phyloP scores from a whole-genome alignment of 768 basidiomycete genomes.

The Lactarius sanguifluus region DNA sequence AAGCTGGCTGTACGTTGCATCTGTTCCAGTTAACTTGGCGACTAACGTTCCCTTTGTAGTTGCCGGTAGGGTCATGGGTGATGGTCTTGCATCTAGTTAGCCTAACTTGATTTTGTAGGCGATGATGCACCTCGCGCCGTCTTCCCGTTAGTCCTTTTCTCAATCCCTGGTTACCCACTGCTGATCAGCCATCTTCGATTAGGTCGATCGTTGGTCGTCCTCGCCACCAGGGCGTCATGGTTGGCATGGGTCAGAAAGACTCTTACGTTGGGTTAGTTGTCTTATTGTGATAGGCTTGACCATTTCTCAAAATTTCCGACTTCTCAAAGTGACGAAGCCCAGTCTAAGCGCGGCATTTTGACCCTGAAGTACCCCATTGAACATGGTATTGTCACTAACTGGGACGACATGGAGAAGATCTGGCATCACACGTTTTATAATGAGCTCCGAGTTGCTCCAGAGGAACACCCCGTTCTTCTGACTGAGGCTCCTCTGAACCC shows the following conservation, averaged over 20 bases:
- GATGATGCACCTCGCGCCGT: slow-evolving; percentile 96
- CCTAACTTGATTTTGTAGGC: slow-evolving; percentile 31
- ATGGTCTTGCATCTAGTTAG: neutral
- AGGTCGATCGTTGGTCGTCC: slow-evolving; percentile 85
- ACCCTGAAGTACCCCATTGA: slow-evolving; percentile 92
- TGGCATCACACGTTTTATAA: slow-evolving; percentile 97
- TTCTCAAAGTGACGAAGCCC: slow-evolving; percentile 73
- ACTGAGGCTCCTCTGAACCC: slow-evolving; percentile 74
- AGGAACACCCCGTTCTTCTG: slow-evolving; percentile 70
- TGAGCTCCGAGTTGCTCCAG: slow-evolving; percentile 73
- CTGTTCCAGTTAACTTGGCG: neutral
- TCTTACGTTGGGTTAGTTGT: slow-evolving; percentile 81
- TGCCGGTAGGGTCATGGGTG: slow-evolving; percentile 6
- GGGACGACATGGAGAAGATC: slow-evolving; percentile 99
- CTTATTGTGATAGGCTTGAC: neutral
- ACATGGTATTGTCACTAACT: slow-evolving; percentile 95
- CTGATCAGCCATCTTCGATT: slow-evolving; percentile 12
- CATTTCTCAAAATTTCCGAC: neutral
- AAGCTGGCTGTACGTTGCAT: slow-evolving; percentile 85
- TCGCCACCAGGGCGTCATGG: slow-evolving; percentile 94
- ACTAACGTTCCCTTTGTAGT: slow-evolving; percentile 7
- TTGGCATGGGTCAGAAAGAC: slow-evolving; percentile 96
- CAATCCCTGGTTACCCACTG: neutral
- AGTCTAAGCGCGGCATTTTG: slow-evolving; percentile 92
- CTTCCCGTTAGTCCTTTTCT: slow-evolving; percentile 68